Conservation (phyloP, 2,329 filamentous ascomycete genomes). For the Alternaria viburni region DNA sequence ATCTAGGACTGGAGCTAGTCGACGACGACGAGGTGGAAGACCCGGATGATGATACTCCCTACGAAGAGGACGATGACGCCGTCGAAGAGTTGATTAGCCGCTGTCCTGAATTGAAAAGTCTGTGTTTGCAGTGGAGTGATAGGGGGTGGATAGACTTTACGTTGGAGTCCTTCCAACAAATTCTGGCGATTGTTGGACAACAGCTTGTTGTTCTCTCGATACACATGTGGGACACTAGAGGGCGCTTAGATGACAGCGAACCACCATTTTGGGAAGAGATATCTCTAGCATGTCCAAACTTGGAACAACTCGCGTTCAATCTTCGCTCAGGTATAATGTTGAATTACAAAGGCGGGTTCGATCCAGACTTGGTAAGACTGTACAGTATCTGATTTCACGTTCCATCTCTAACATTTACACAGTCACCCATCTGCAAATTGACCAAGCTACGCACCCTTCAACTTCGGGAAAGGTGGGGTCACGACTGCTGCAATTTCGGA, state of each 20-base stretch:
- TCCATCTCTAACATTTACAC: neutral
- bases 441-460: neutral
- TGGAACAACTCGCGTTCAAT: neutral
- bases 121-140: neutral
- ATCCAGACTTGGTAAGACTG: neutral
- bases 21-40: neutral
- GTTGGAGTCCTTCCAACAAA: neutral
- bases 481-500: neutral
- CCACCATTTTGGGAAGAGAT: neutral
- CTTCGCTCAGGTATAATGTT: neutral
- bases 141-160: neutral
- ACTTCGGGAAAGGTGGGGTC: neutral
- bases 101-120: neutral
- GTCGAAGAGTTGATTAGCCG: neutral
- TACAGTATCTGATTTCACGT: neutral
- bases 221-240: neutral
- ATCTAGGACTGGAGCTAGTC: neutral
- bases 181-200: neutral
- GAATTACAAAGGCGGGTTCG: neutral
- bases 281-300: neutral
- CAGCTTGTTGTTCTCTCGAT: neutral
- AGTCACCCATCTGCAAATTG: neutral
- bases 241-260: neutral
- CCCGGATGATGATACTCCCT: neutral
- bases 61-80: neutral